Conservation (phyloP, 2,329 filamentous ascomycete genomes). For the Exophiala oligosperma region DNA sequence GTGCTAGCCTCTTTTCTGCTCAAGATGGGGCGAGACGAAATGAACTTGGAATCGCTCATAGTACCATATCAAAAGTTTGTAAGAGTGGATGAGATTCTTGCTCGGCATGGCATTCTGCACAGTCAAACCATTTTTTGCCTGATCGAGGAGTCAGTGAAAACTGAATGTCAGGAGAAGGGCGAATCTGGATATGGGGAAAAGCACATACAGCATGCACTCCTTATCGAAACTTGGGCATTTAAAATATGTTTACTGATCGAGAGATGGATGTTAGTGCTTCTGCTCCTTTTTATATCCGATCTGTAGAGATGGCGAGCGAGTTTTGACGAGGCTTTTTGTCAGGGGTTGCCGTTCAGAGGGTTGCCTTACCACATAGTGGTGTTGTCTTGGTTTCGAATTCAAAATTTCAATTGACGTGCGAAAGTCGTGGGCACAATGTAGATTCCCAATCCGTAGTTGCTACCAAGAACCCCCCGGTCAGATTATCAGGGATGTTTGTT, state of each 20-base stretch:
- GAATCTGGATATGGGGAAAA: background rate
- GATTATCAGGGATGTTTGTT: too few relatives aligned
- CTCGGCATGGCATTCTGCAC: constrained; percentile 89
- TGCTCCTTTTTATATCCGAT: background rate
- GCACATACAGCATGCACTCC: constrained; percentile 85
- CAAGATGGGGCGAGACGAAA: too few relatives aligned
- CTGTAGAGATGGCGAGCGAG: background rate
- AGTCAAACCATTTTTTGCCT: constrained; percentile 99
- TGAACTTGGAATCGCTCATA: background rate
- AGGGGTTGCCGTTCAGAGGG: background rate
- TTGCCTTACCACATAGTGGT: constrained; percentile 7
- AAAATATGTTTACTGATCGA: constrained; percentile 84
- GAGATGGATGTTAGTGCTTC: background rate
- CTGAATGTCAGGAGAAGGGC: background rate
- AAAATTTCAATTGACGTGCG: too few relatives aligned
- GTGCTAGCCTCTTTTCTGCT: too few relatives aligned
- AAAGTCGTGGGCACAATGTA: too few relatives aligned
- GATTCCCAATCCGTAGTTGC: too few relatives aligned
- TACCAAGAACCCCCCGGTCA: too few relatives aligned
- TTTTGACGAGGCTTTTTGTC: background rate
- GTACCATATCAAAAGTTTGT: constrained; percentile 78
- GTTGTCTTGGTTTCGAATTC: background rate
- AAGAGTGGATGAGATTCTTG: constrained; percentile 72
- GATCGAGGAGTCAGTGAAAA: background rate
- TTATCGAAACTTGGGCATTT: constrained; percentile 95